Percentiles rank a stretch among this genome's conserved stretches.
These are phyloP conservation scores for Phlebiopsis flavidoalba DNA, from an alignment of 768 basidiomycete species.

Conservation along the genomic window DNA sequence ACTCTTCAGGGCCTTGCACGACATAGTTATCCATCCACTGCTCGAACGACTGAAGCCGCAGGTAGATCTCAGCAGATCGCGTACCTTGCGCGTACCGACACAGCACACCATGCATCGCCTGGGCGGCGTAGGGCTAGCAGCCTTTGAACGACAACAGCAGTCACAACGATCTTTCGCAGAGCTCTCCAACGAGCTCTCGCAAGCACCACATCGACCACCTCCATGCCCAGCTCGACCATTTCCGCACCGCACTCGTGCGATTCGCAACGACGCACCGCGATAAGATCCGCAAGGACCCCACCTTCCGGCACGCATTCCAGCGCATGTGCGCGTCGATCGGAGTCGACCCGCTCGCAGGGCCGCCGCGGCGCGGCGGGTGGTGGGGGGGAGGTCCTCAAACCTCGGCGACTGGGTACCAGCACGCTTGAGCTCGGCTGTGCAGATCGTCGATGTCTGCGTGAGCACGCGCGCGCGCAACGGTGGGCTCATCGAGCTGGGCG, in stretches of 20 bases:
- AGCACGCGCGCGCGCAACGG: conserved; percentile 87
- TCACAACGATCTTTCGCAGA: conserved; percentile 76
- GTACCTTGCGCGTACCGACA: too few species aligned
- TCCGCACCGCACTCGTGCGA: conserved; percentile 70
- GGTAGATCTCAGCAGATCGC: too few species aligned
- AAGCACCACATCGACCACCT: conserved; percentile 73
- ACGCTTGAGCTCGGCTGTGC: conserved; percentile 91
- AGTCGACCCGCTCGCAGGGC: conserved; percentile 90
- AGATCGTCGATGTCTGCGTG: conserved; percentile 89
- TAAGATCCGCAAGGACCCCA: conserved; percentile 77
- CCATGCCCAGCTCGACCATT: conserved; percentile 76
- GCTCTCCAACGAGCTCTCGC: conserved; percentile 75
- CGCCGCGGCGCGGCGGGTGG: conserved; percentile 87
- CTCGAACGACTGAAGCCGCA: too few species aligned
- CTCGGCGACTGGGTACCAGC: conserved; percentile 82
- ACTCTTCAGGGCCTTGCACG: too few species aligned
- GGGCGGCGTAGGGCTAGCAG: conserved; percentile 83
- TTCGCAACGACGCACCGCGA: conserved; percentile 85
- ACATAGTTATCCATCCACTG: too few species aligned
- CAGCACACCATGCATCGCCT: conserved; percentile 52
- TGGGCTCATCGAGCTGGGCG: conserved; percentile 84
- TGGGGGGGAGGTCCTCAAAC: conserved; percentile 70
- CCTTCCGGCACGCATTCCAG: conserved; percentile 88
- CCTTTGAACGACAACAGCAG: conserved; percentile 83
- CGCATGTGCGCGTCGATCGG: conserved; percentile 95